Base-by-base conservation (phyloP, 257 asterid genomes). In the Salvia splendens region DNA sequence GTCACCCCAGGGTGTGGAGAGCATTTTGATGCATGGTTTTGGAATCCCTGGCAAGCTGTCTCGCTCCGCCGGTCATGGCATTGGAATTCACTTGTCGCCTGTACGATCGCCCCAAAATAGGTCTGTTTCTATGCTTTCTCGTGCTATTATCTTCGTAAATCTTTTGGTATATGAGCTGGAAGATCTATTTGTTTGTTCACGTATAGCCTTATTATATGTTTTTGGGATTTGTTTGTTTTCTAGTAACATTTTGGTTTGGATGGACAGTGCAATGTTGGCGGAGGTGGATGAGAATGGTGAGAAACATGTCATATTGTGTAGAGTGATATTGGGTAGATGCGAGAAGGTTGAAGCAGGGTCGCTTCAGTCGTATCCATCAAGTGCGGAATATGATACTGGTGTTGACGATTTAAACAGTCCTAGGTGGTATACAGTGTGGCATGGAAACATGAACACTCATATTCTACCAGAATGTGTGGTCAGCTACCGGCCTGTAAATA, bases 331-430 rank as follows among this genome's bases (percentile, higher is more conserved):
- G 49, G 96, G 96, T 4, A 90, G 73, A 32, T 72, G 80, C 24
- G 95, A 84, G 71, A 79, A 80, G 81, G 77, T 87, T 72, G 86
- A 76, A 69, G 70, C 73, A 10, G 86, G 90, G 35, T 80, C 97
- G 24, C 67, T 20, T 16, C 92, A 86, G 74, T 42, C 32, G 33
- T 72, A 60, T 68, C 92, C 88, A 32, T 87, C 94, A 6, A 80
- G 78, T 61, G 56, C 53, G 10, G 89, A 81, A 59, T 90, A 78
- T 61, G 97, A 90, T 83, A 81, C 92, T 12, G 96, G 96, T 3
- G 92, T 82, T 70, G 96, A 87, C 50, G 86, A 83, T 61, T 35
- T 86, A 61, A 59, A 63, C 5, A 81, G 79, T 64, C 90, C 96
- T 12, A 73, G 61, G 53, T 82, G 83, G 83, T 84, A 86, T 71